Percentiles rank a stretch among this genome's conserved stretches.
Conservation (phyloP, 2,329 filamentous ascomycete species). For the Plectosphaerella sp. region DNA sequence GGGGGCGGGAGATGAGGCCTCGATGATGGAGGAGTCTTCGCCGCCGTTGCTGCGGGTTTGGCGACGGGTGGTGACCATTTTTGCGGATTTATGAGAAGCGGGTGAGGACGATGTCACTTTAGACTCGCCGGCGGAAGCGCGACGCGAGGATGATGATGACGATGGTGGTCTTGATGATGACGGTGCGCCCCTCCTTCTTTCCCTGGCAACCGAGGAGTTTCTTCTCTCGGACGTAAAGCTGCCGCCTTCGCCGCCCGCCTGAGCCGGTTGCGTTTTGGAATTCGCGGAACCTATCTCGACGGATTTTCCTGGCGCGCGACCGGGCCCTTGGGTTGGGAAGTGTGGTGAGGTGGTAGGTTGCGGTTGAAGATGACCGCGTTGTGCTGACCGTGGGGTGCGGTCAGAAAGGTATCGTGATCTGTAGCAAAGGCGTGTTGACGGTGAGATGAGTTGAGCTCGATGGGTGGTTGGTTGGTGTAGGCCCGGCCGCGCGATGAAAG, state of each 20-base stretch:
- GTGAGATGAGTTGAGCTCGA: neutral
- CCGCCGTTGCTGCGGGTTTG: conserved; percentile 1
- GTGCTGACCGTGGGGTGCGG: too few relatives aligned
- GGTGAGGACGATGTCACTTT: neutral
- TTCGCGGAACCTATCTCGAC: neutral
- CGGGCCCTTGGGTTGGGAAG: too few relatives aligned
- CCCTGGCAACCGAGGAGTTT: too few relatives aligned
- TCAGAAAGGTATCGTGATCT: too few relatives aligned
- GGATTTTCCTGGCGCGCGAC: too few relatives aligned
- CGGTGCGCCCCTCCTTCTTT: too few relatives aligned
- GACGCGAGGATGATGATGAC: neutral
- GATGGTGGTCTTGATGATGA: neutral
- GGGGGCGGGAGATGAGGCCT: neutral
- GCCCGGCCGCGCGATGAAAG: neutral
- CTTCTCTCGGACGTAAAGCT: neutral
- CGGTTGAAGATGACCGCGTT: too few relatives aligned
- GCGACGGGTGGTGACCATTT: conserved; percentile 3
- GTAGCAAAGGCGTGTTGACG: too few relatives aligned
- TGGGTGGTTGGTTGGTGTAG: neutral
- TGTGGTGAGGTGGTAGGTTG: too few relatives aligned
- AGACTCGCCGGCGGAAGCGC: neutral
- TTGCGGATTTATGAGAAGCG: neutral
- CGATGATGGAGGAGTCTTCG: neutral
- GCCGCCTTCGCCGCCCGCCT: neutral
- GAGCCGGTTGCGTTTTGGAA: neutral